phyloP scores from a whole-genome alignment of 176 grass and related monocot species.

The Eleusine coracana region DNA sequence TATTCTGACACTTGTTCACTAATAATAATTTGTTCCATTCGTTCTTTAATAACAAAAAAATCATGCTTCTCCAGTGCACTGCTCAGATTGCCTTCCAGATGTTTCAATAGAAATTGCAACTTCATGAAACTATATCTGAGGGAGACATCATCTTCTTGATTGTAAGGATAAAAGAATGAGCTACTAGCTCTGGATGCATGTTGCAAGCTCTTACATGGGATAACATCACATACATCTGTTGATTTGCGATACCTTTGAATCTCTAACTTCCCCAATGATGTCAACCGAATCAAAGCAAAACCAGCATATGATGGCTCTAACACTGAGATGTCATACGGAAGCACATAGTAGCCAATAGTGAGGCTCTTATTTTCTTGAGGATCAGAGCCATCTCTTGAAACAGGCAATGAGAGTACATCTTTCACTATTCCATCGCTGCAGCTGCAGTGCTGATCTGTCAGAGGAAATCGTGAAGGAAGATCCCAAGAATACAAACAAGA shows the following conservation, averaged over 20 bases:
- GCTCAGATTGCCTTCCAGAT: conserved; percentile 65
- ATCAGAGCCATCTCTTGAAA: conserved; percentile 36
- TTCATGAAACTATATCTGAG: conserved; percentile 44
- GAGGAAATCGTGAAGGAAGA: conserved; percentile 62
- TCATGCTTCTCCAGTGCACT: conserved; percentile 53
- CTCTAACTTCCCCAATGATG: conserved; percentile 66
- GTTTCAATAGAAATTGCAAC: conserved; percentile 60
- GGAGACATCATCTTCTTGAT: conserved; percentile 24
- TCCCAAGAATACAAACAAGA: conserved; percentile 62
- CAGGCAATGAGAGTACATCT: conserved; percentile 47
- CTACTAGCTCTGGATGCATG: conserved; percentile 35
- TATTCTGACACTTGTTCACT: conserved; percentile 60
- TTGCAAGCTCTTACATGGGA: conserved; percentile 43
- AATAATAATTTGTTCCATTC: conserved; percentile 49
- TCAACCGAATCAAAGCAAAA: conserved; percentile 77
- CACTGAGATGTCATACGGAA: conserved; percentile 49
- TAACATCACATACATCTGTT: conserved; percentile 31
- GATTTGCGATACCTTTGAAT: conserved; percentile 64
- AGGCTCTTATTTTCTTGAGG: conserved; percentile 42
- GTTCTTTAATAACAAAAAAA: conserved; percentile 33
- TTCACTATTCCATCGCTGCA: conserved; percentile 46
- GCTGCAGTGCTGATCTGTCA: conserved; percentile 43
- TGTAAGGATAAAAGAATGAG: conserved; percentile 41
- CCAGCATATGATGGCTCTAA: conserved; percentile 40
- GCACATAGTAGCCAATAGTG: conserved; percentile 62